Percentiles rank a stretch among this genome's conserved stretches.
Evolutionary conservation across 2,329 filamentous ascomycete species (phyloP).

Genomic region (Microdochium paspali): DNA sequence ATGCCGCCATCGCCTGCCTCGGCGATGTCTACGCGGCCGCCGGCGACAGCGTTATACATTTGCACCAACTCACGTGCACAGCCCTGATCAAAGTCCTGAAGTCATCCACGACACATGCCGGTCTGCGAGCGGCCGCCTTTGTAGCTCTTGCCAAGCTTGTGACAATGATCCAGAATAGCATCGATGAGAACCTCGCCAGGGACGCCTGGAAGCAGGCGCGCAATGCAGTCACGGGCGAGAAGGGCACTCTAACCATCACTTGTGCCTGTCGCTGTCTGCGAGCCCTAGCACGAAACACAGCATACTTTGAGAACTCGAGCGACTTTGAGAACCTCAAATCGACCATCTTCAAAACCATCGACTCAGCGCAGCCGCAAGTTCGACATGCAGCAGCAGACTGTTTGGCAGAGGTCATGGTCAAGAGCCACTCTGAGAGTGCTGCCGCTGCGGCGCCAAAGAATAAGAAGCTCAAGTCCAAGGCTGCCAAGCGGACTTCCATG

Average conservation of each 20-base stretch:
- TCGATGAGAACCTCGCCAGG: constrained; percentile 78
- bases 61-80: constrained; percentile 66
- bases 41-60: constrained; percentile 81
- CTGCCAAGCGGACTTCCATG: constrained; percentile 47
- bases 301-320: constrained; percentile 76
- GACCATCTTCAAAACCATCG: constrained; percentile 77
- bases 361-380: constrained; percentile 65
- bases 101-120: constrained; percentile 67
- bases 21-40: constrained; percentile 87
- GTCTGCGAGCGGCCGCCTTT: constrained; percentile 71
- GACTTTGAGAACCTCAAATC: constrained; percentile 87
- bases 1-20: constrained; percentile 79
- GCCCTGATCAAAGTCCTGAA: constrained; percentile 74
- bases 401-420: constrained; percentile 73
- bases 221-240: constrained; percentile 68
- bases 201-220: constrained; percentile 91
- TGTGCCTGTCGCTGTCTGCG: constrained; percentile 73
- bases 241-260: constrained; percentile 70
- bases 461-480: constrained; percentile 55
- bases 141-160: constrained; percentile 66
- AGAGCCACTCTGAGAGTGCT: constrained; percentile 62
- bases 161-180: constrained; percentile 62
- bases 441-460: constrained; percentile 36
- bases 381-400: constrained; percentile 81
- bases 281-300: constrained; percentile 59